Evolutionary conservation across 352 stramenopile species (phyloP), one percentile per base, ranked within the genome.

Genomic region (Albugo candida): DNA sequence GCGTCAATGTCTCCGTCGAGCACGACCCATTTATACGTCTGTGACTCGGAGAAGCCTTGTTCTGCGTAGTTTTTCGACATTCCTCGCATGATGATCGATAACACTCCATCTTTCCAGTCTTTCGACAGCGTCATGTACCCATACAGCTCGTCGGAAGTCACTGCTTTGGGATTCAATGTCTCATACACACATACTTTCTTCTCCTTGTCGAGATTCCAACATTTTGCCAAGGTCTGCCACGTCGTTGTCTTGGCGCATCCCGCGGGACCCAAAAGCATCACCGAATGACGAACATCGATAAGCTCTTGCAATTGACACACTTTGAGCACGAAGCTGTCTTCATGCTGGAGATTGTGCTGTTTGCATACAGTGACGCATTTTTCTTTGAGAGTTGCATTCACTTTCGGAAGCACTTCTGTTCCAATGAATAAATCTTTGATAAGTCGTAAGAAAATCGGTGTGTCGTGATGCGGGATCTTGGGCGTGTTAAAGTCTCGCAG

Each of bases 11-110:
- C 80, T 12, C 80, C 80, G 24, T 92, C 80, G 0, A 92, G 56
- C 4, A 92, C 71, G 41, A 91, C 75, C 80, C 80, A 92, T 39
- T 92, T 94, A 68, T 94, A 94, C 14, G 53, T 69, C 53, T 96
- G 81, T 27, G 88, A 94, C 52, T 97, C 92, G 54, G 97, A 96
- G 49, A 97, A 97, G 1, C 88, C 83, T 37, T 91, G 78, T 38
- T 91, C 78, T 13, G 70, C 66, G 48, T 88, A 87, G 55, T 89
- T 91, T 42, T 93, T 93, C 18, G 75, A 82, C 78, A 93, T 92
- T 2, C 79, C 74, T 21, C 80, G 75, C 80, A 93, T 93, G 51
- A 92, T 92, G 48, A 91, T 92, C 2, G 80, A 91, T 39, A 92
- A 43, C 5, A 92, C 77, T 8, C 80, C 80, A 41, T 92, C 80